Percentiles rank a stretch among this genome's conserved stretches.
phyloP scores from a whole-genome alignment of 1,139 yeast species.

The Yamadazyma aaseri region DNA sequence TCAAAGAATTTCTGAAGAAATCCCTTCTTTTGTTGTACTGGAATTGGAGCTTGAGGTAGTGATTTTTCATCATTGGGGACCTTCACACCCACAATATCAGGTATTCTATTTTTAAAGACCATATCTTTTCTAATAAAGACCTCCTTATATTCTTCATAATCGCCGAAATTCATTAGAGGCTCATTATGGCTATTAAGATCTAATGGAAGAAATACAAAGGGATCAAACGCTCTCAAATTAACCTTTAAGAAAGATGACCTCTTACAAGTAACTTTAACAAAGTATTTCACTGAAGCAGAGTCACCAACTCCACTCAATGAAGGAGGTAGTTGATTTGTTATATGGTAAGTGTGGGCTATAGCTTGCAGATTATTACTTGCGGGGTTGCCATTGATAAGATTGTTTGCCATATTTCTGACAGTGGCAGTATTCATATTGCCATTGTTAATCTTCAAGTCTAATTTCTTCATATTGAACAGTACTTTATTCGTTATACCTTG shows the following conservation, averaged over 20 bases:
- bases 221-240: conserved; percentile 48
- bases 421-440: conserved; percentile 29
- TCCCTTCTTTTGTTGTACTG: conserved; percentile 18
- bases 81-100: conserved; percentile 44
- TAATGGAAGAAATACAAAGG: conserved; percentile 54
- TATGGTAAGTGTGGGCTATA: conserved; percentile 30
- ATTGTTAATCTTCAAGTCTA: conserved; percentile 35
- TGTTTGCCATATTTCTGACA: conserved; percentile 24
- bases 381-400: conserved; percentile 12
- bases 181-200: conserved; percentile 33
- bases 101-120: conserved; percentile 37
- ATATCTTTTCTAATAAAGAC: conserved; percentile 43
- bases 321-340: conserved; percentile 53
- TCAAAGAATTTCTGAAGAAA: conserved; percentile 23
- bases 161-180: conserved; percentile 19
- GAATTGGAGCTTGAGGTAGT: conserved; percentile 21
- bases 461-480: conserved; percentile 30
- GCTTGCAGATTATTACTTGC: neutral
- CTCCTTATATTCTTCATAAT: conserved; percentile 33
- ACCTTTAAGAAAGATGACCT: conserved; percentile 52
- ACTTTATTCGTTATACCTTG: conserved; percentile 44
- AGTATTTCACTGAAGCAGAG: conserved; percentile 50
- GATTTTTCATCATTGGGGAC: conserved; percentile 18
- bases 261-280: conserved; percentile 59
- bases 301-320: conserved; percentile 47